Evolutionary conservation across 1,284 basidiomycete species (phyloP).

Genomic region (Fomitopsis betulina): DNA sequence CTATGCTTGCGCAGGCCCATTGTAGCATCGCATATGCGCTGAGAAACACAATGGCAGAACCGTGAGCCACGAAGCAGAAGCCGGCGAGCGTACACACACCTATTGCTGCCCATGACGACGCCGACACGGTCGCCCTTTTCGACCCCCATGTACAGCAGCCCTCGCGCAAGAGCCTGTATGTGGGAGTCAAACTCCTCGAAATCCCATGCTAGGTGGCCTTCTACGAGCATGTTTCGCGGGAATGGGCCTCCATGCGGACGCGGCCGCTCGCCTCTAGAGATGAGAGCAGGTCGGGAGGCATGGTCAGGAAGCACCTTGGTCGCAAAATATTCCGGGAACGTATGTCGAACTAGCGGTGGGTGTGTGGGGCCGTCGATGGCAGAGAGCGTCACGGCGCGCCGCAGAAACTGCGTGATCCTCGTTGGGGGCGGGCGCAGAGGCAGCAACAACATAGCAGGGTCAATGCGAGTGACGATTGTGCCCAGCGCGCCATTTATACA

Average conservation of each 20-base stretch:
- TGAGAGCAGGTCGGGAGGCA: slow-evolving; percentile 54
- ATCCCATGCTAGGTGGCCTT: slow-evolving; percentile 65
- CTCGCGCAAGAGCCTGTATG: slow-evolving; percentile 65
- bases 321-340: slow-evolving; percentile 62
- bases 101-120: slow-evolving; percentile 81
- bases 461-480: not conserved
- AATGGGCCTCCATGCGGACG: slow-evolving; percentile 56
- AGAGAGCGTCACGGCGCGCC: slow-evolving; percentile 32
- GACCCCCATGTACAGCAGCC: slow-evolving; percentile 67
- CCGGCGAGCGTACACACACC: slow-evolving; percentile 34
- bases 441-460: not conserved
- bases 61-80: not conserved
- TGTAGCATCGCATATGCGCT: slow-evolving; percentile 79
- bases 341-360: slow-evolving; percentile 56
- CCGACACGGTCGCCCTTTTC: slow-evolving; percentile 76
- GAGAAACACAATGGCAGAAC: slow-evolving; percentile 2
- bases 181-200: slow-evolving; percentile 69
- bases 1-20: slow-evolving; percentile 79
- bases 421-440: not conserved
- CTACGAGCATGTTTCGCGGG: slow-evolving; percentile 41
- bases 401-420: not conserved
- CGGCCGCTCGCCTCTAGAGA: slow-evolving; percentile 58
- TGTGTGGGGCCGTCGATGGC: slow-evolving; percentile 53
- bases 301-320: slow-evolving; percentile 49
- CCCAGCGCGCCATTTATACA: not conserved